Percentiles rank a stretch among this genome's conserved stretches.
These are phyloP conservation scores for Lasiodiplodia citricola DNA, from an alignment of 2,329 filamentous ascomycete genomes.

Conservation along the genomic window DNA sequence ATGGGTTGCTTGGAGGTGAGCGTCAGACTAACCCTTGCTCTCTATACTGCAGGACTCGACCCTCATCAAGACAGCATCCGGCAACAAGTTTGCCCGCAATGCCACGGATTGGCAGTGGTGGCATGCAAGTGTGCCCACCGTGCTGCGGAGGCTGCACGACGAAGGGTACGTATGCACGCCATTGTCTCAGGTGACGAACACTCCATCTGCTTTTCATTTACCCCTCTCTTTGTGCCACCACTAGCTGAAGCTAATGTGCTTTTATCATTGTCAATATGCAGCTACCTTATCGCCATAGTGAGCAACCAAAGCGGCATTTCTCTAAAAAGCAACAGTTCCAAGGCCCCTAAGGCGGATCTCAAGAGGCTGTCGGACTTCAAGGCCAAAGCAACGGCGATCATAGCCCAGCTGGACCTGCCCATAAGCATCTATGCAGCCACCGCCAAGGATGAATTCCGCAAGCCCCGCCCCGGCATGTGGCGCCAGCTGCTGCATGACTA, in stretches of 20 bases:
- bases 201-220: slow-evolving; percentile 22
- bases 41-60: slow-evolving; percentile 73
- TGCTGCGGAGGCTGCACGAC: slow-evolving; percentile 69
- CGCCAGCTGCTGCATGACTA: slow-evolving; percentile 63
- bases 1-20: slow-evolving; percentile 5
- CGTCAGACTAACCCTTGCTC: slow-evolving; percentile 21
- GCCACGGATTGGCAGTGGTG: slow-evolving; percentile 95
- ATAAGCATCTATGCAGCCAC: slow-evolving; percentile 86
- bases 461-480: slow-evolving; percentile 93
- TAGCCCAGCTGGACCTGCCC: slow-evolving; percentile 75
- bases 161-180: slow-evolving; percentile 62
- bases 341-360: slow-evolving; percentile 68
- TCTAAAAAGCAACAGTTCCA: slow-evolving; percentile 74
- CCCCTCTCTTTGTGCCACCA: slow-evolving; percentile 24
- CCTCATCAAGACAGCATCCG: slow-evolving; percentile 78
- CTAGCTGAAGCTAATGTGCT: slow-evolving; percentile 19
- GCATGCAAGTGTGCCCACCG: slow-evolving; percentile 71
- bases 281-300: slow-evolving; percentile 77
- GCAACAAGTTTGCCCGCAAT: slow-evolving; percentile 75
- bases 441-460: slow-evolving; percentile 78
- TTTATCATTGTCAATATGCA: slow-evolving; percentile 39
- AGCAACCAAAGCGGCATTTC: slow-evolving; percentile 89
- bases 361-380: slow-evolving; percentile 82
- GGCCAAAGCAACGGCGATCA: slow-evolving; percentile 72
- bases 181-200: slow-evolving; percentile 27